Percentiles rank a stretch among this genome's conserved stretches.
Conservation (phyloP, 139 green algal species). For the Coelastrella sp. region DNA sequence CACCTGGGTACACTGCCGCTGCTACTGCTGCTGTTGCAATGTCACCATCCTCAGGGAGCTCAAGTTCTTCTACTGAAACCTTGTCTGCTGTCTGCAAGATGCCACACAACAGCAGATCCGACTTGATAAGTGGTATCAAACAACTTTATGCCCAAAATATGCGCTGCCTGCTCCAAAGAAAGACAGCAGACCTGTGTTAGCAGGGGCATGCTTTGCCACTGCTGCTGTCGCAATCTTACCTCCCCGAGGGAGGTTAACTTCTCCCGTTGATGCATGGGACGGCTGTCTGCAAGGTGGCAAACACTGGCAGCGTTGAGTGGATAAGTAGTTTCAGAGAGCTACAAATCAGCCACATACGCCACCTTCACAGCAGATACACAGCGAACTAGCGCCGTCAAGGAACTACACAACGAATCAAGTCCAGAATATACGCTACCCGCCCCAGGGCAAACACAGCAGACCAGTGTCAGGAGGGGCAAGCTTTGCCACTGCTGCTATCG, state of each 20-base stretch:
- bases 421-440: too few species aligned
- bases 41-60: constrained; percentile 18
- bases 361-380: too few species aligned
- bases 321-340: too few species aligned
- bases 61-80: constrained; percentile 67
- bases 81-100: constrained; percentile 76
- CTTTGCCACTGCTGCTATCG: constrained; percentile 44
- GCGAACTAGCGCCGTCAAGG: too few species aligned
- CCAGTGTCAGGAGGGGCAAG: too few species aligned
- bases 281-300: constrained; percentile 58
- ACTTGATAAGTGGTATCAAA: too few species aligned
- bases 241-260: constrained; percentile 41
- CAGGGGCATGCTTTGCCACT: constrained; percentile 12
- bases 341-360: too few species aligned
- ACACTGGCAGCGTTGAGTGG: background rate
- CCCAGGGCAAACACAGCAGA: too few species aligned
- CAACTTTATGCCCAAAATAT: too few species aligned
- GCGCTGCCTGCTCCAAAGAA: too few species aligned
- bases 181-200: too few species aligned
- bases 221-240: constrained; percentile 42
- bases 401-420: too few species aligned
- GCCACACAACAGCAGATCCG: background rate
- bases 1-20: constrained; percentile 44
- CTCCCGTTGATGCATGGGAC: constrained; percentile 72
- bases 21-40: constrained; percentile 50